These are phyloP conservation scores for Ambrosia artemisiifolia DNA, from an alignment of 129 eudicot genomes.

Conservation along the genomic window DNA sequence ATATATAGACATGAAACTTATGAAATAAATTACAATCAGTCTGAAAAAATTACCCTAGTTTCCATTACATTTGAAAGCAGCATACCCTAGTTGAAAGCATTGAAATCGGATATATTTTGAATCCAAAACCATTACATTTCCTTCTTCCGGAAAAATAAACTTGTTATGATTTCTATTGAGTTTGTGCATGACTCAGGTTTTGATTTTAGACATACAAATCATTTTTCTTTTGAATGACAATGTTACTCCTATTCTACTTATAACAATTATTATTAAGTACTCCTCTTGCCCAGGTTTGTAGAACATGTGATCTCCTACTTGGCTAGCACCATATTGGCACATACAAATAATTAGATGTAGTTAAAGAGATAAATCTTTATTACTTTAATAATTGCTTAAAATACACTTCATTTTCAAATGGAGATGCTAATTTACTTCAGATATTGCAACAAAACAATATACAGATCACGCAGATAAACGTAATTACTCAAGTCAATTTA, in stretches of 20 bases:
- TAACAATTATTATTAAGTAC: no score
- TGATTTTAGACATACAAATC: no score
- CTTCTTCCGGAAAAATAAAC: not conserved
- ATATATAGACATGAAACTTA: not conserved
- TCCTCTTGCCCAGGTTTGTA: no score
- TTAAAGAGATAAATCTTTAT: not conserved
- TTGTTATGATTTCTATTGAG: not conserved
- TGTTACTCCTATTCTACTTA: no score
- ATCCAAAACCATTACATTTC: not conserved
- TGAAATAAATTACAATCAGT: not conserved
- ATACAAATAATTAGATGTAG: not conserved
- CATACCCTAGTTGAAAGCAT: no score
- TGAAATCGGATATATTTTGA: not conserved
- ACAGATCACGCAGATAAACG: not conserved
- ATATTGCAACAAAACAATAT: not conserved
- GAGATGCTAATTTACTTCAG: slow-evolving; percentile 2
- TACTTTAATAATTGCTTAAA: not conserved
- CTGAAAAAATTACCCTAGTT: no score
- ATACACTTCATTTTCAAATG: not conserved
- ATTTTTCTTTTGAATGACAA: no score
- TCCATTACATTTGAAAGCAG: no score
- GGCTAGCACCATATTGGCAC: no score
- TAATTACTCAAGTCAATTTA: slow-evolving; percentile 1
- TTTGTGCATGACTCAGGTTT: not conserved
- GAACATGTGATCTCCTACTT: no score